phyloP scores from a whole-genome alignment of 202 grass and related monocot genomes.

The Eragrostis tef region DNA sequence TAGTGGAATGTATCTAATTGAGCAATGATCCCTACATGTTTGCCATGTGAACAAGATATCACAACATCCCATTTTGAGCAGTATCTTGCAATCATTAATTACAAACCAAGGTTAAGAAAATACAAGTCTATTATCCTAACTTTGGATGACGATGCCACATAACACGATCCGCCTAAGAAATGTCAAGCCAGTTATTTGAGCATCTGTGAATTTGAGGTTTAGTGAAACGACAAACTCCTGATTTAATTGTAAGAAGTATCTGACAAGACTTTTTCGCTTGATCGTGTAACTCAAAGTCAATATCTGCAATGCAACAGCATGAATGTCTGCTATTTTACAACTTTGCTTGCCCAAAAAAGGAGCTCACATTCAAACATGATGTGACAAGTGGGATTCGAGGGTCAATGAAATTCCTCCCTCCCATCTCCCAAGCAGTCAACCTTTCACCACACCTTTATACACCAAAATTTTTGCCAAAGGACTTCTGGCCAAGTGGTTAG shows the following conservation, averaged over 20 bases:
- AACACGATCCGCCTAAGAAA: not conserved
- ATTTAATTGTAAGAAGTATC: not conserved
- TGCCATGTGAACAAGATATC: slow-evolving; percentile 6
- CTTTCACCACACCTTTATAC: not conserved
- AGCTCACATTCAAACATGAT: not conserved
- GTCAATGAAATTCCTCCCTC: slow-evolving; percentile 3
- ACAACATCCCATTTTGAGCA: slow-evolving; percentile 1
- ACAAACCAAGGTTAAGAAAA: slow-evolving; percentile 1
- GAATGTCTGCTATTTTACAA: not conserved
- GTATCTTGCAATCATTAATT: not conserved
- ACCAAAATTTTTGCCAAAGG: not conserved
- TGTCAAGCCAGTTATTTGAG: not conserved
- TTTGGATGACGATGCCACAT: slow-evolving; percentile 1
- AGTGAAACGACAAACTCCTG: not conserved
- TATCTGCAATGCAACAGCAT: not conserved
- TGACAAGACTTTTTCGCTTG: slow-evolving; percentile 12
- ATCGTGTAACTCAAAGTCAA: slow-evolving; percentile 6
- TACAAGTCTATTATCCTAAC: not conserved
- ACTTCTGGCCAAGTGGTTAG: too few species aligned
- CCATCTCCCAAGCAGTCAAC: not conserved
- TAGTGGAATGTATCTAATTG: not conserved
- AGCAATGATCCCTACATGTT: not conserved
- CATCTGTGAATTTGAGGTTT: not conserved
- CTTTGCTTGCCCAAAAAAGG: not conserved
- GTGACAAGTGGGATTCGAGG: not conserved